Conservation (phyloP, 2,329 filamentous ascomycete genomes). For the Ascochyta pisi region DNA sequence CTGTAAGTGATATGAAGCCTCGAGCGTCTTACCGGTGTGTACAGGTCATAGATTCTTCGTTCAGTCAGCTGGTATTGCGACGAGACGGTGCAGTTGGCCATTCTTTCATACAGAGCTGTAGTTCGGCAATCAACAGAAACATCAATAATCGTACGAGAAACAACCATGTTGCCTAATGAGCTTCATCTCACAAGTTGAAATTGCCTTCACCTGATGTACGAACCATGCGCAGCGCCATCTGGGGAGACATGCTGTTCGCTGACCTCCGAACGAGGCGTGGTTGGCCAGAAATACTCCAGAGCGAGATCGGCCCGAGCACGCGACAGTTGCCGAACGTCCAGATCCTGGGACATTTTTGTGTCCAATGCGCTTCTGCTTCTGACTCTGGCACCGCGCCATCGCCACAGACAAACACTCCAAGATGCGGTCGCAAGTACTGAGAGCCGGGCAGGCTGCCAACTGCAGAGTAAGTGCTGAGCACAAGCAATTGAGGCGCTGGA, state of each 20-base stretch:
- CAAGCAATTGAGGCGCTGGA: conserved; percentile 4
- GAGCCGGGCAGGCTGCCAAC: conserved; percentile 40
- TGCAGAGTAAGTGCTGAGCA: conserved; percentile 37
- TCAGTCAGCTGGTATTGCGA: neutral
- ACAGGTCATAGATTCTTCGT: conserved; percentile 1
- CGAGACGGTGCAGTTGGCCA: neutral
- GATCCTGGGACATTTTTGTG: conserved; percentile 35
- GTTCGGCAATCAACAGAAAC: neutral
- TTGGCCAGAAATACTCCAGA: conserved; percentile 33
- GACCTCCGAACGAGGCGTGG: conserved; percentile 26
- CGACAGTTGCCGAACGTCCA: neutral
- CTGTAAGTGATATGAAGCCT: conserved; percentile 23
- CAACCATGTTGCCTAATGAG: neutral
- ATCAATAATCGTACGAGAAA: neutral
- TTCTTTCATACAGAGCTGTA: neutral
- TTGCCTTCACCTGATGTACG: too few species aligned
- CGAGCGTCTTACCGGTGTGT: conserved; percentile 10
- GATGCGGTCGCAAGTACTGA: conserved; percentile 46
- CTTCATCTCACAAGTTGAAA: neutral
- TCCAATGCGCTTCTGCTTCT: conserved; percentile 16
- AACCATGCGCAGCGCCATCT: too few species aligned
- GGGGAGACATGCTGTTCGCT: conserved; percentile 8
- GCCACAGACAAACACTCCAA: conserved; percentile 28
- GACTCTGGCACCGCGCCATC: conserved; percentile 25
- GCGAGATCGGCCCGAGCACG: conserved; percentile 8